Base-by-base conservation (phyloP, 163 green algal genomes). In the Scenedesmus sp. region DNA sequence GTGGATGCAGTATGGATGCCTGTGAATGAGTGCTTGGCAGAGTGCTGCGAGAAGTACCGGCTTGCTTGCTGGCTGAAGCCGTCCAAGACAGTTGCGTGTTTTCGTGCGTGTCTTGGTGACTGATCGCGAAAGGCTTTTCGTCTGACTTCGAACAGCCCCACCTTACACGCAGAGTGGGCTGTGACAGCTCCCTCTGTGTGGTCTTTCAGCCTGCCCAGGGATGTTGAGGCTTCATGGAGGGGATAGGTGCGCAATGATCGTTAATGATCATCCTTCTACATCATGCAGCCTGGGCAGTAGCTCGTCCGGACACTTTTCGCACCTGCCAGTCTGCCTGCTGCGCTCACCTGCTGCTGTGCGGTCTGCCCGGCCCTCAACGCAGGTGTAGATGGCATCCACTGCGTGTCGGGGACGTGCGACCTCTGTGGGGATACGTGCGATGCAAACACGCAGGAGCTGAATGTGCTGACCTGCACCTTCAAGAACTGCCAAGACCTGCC, bases 381-480 rank as follows among this genome's bases (percentile, higher is more conserved):
- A 92, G 89, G 89, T 67, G 82, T 90, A 62, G 89, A 92, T 62
- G 90, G 90, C 57, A 87, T 87, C 55, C 83, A 93, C 52, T 77
- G 66, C 62, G 79, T 95, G 5, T 88, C 90, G 83, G 94, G 94
- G 46, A 81, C 87, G 0, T 99, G 97, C 93, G 97, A 99, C 92
- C 92, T 97, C 2, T 99, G 97, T 88, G 96, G 96, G 23, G 82
- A 96, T 13, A 62, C 89, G 23, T 96, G 93, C 59, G 97, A 99
- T 87, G 92, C 92, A 15, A 95, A 94, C 34, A 89, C 94, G 13
- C 91, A 97, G 23, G 97, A 98, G 81, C 93, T 97, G 15, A 98
- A 98, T 67, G 96, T 94, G 13, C 91, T 99, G 0, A 92, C 94
- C 66, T 99, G 97, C 94, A 98, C 96, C 3, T 99, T 97, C 93